Evolutionary conservation across 306 rosid genomes (phyloP).

Genomic region (Urtica urens): DNA sequence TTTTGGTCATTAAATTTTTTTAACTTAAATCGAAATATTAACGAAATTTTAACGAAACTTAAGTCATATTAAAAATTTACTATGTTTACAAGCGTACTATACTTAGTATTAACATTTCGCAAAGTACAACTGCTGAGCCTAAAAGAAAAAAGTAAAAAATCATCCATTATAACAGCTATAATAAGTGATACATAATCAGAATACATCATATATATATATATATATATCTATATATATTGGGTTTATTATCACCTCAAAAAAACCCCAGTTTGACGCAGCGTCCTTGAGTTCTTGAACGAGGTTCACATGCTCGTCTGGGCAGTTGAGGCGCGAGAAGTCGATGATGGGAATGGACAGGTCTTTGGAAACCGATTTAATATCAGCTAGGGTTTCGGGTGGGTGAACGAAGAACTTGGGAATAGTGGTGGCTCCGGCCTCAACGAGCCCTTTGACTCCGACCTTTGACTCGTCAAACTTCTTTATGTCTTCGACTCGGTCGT

Average conservation of each 20-base stretch:
- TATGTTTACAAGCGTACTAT: no score
- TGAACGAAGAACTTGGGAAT: slow-evolving; percentile 1
- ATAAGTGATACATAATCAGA: no score
- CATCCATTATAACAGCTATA: no score
- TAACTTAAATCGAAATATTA: no score
- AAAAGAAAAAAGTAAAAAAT: no score
- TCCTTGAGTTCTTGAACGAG: slow-evolving; percentile 25
- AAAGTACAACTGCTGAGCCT: no score
- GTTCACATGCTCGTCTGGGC: slow-evolving; percentile 5
- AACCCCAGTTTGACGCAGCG: slow-evolving; percentile 33
- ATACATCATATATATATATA: no score
- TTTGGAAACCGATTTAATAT: not conserved
- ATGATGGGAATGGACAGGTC: slow-evolving; percentile 20
- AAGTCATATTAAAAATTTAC: no score
- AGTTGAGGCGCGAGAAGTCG: slow-evolving; percentile 24
- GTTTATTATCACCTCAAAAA: slow-evolving; percentile 15
- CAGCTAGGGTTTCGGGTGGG: slow-evolving; percentile 1
- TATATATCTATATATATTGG: not conserved
- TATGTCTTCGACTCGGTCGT: not conserved
- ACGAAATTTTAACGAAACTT: no score
- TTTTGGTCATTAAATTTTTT: no score
- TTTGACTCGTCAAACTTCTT: slow-evolving; percentile 4
- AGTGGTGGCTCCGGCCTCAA: not conserved
- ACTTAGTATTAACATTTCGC: no score
- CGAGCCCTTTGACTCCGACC: not conserved